Base-by-base conservation (phyloP, 2,329 filamentous ascomycete species). In the Cytospora mali region DNA sequence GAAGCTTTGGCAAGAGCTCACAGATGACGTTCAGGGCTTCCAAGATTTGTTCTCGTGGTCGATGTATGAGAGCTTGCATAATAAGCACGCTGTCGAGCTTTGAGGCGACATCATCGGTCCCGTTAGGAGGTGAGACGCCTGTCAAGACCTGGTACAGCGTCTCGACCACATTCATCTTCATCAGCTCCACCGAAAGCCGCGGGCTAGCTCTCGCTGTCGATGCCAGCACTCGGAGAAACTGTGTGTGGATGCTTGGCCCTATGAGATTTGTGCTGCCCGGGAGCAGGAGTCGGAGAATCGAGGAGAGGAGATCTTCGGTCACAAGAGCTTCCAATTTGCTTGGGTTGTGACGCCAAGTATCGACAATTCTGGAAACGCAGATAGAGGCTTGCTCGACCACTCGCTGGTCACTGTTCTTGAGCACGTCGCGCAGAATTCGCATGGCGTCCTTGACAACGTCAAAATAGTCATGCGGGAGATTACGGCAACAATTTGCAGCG, bases 11-110 rank as follows among this genome's bases (percentile, higher is more conserved):
- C 39, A 99, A 82, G 31, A 99, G 81, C 77, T 99, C 95, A 78
- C 95, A 97, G 67, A 99, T 93, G 67, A 99, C 93, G 73, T 98
- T 98, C 66, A 99, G 84, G 1, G 96, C 97, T 79, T 99, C 95
- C 69, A 94, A 95, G 21, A 99, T 91, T 76, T 99, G 95, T 69
- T 99, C 96, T 62, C 93, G 88, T 7, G 95, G 95, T 48, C 94
- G 88, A 72, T 98, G 95, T 58, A 99, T 97, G 66, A 99, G 82
- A 42, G 96, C 93, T 77, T 99, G 95, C 96, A 99, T 99, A 71
- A 99, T 95, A 52, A 99, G 86, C 61, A 98, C 94, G 72, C 93
- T 97, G 75, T 98, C 94, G 67, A 98, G 89, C 76, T 96, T 97
- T 42, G 86, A 89, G 31, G 88, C 90, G 62, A 92, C 85, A 73